Conservation (phyloP, 2,329 filamentous ascomycete genomes). For the Teratosphaeria destructans region DNA sequence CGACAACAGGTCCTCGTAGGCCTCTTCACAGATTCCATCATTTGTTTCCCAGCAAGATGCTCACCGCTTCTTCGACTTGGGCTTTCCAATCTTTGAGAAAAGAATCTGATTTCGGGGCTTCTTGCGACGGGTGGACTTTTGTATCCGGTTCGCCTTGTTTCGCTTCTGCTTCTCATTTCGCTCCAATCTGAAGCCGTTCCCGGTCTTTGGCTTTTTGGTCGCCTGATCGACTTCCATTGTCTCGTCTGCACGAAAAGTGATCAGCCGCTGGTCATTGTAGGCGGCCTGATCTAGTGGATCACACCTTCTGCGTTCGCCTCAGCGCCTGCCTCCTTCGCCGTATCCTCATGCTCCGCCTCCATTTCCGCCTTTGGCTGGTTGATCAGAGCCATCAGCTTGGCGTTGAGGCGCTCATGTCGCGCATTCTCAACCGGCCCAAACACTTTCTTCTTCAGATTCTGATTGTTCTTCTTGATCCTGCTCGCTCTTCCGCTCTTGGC, state of each 20-base stretch:
- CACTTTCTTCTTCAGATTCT: constrained; percentile 65
- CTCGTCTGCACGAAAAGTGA: neutral
- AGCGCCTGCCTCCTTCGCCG: constrained; percentile 10
- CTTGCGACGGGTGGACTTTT: constrained; percentile 6
- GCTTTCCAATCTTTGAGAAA: constrained; percentile 8
- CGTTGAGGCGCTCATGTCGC: constrained; percentile 70
- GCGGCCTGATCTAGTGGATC: neutral
- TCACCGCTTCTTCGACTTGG: constrained; percentile 1
- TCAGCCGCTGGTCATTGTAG: neutral
- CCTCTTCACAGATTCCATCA: too few species aligned
- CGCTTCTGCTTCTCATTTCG: constrained; percentile 5
- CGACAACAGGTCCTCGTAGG: too few species aligned
- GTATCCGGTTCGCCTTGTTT: constrained; percentile 4
- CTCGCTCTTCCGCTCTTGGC: constrained; percentile 78
- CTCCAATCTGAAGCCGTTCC: constrained; percentile 2
- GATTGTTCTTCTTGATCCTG: constrained; percentile 71
- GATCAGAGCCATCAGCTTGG: constrained; percentile 73
- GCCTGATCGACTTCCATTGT: constrained; percentile 6
- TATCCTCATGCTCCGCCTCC: neutral
- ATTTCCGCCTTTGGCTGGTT: constrained; percentile 57
- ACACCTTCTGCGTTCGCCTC: constrained; percentile 6
- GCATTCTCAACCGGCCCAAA: constrained; percentile 76
- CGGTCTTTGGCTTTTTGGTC: neutral
- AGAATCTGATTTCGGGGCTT: constrained; percentile 7
- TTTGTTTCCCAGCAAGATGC: neutral